Evolutionary conservation across 805 yeast species (phyloP).

Genomic region (Candida andamanensis): DNA sequence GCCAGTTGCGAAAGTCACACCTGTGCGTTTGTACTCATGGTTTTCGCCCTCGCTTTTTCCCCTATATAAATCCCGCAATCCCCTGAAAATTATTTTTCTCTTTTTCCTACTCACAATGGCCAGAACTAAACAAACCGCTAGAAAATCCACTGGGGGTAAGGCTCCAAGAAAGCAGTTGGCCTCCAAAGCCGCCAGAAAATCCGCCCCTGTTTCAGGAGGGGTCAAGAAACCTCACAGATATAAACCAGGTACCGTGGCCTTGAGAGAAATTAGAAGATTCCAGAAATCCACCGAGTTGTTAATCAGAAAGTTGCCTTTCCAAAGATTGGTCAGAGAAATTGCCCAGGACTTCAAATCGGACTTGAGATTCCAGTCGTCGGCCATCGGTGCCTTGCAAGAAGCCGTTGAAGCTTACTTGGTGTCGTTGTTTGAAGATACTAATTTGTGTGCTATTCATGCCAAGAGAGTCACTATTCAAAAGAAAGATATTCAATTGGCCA

Average conservation of each 20-base stretch:
- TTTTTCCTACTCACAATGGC: conserved; percentile 47
- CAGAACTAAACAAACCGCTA: conserved; percentile 91
- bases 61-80: conserved; percentile 1
- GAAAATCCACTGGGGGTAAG: conserved; percentile 94
- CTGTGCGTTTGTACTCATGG: too few species aligned
- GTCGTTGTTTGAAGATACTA: conserved; percentile 94
- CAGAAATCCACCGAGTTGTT: conserved; percentile 93
- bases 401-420: conserved; percentile 98
- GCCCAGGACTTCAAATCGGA: conserved; percentile 92
- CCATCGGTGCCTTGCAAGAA: conserved; percentile 97
- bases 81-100: conserved; percentile 1
- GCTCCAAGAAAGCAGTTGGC: conserved; percentile 94
- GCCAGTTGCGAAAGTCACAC: too few species aligned
- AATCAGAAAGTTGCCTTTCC: conserved; percentile 96
- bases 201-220: conserved; percentile 90
- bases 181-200: conserved; percentile 89
- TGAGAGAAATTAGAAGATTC: conserved; percentile 96
- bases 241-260: conserved; percentile 96
- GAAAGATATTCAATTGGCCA: conserved; percentile 96
- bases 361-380: conserved; percentile 95
- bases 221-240: conserved; percentile 94
- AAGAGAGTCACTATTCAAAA: conserved; percentile 98
- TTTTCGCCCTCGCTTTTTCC: background rate
- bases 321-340: conserved; percentile 92
- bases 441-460: conserved; percentile 98